Evolutionary conservation across 2,329 filamentous ascomycete genomes (phyloP), one percentile per base, ranked within the genome.

Genomic region (Alternaria metachromatica): DNA sequence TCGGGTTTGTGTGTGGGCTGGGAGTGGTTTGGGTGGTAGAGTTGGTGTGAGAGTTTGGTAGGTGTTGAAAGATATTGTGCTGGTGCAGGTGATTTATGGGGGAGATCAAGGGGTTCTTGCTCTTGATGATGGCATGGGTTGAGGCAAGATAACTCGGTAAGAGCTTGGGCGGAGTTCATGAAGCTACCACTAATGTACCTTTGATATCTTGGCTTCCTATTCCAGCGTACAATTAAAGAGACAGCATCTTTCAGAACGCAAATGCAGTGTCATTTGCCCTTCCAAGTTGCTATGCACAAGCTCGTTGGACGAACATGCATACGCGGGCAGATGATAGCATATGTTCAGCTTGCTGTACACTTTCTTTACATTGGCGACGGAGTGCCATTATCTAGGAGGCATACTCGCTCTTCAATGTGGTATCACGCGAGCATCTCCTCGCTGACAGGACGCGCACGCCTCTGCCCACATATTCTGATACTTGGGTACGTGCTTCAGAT

Each of bases 381-480:
- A 7, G 8, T 21, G 12, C 18, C 18, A 8, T 11, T 9, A 12
- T 20, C 49, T 11, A 28, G 11, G 18, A 51, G 28, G 8, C 28
- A 53, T 18, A 37, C 8, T 23, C 23, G 30, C 21, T 37, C 13
- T 37, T 33, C 13, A n/a, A 7, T 10, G 11, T 37, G n/a, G 33
- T 4, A 37, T 10, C 28, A 11, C 12, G 15, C 25, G 18, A 21
- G 20, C 23, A 43, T 28, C 23, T 12, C 11, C 21, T 30, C 48
- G 50, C 58, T 55, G 58, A 60, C 50, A 43, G 26, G n/a, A 43
- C 48, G 46, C 48, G 48, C 54, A 45, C 45, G n/a, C 37, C 25
- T 45, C 21, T 43, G 13, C 49, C 49, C 30, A 25, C 20, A 18
- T 53, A 12, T 15, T 21, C 20, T 53, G 12, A 18, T 53, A 4